Conservation (phyloP, 306 rosid genomes). For the Cicer arietinum region DNA sequence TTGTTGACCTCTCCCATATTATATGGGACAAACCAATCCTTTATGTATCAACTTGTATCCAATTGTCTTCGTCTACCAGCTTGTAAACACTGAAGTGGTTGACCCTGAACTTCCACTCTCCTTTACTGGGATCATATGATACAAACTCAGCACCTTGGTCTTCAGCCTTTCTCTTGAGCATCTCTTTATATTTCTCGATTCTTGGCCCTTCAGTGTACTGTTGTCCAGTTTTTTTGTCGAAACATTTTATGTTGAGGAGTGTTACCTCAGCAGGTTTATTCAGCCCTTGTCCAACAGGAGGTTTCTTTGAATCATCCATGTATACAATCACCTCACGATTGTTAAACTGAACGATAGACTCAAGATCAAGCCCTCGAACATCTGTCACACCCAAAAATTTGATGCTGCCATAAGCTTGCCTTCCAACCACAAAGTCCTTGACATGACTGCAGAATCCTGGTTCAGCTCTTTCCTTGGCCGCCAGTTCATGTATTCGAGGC, state of each 20-base stretch:
- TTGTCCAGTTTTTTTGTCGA: slow-evolving; percentile 77
- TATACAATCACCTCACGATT: slow-evolving; percentile 93
- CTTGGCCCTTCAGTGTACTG: slow-evolving; percentile 81
- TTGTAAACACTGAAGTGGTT: slow-evolving; percentile 75
- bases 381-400: slow-evolving; percentile 92
- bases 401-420: slow-evolving; percentile 89
- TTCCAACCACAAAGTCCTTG: slow-evolving; percentile 89
- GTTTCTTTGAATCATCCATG: slow-evolving; percentile 88
- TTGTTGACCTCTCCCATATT: background rate
- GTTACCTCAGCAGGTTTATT: slow-evolving; percentile 98
- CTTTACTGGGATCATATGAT: slow-evolving; percentile 73
- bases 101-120: slow-evolving; percentile 96
- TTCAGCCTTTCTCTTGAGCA: slow-evolving; percentile 90
- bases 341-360: slow-evolving; percentile 86
- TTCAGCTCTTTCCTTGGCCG: slow-evolving; percentile 96
- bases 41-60: slow-evolving; percentile 34
- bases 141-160: slow-evolving; percentile 94
- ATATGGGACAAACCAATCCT: slow-evolving; percentile 5
- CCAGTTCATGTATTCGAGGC: slow-evolving; percentile 89
- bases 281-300: slow-evolving; percentile 96
- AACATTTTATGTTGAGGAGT: slow-evolving; percentile 84
- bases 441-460: slow-evolving; percentile 90
- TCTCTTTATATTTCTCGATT: slow-evolving; percentile 80
- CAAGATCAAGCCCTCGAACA: slow-evolving; percentile 88
- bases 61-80: slow-evolving; percentile 58